Base-by-base conservation (phyloP, 257 asterid genomes). In the Petunia secreta region DNA sequence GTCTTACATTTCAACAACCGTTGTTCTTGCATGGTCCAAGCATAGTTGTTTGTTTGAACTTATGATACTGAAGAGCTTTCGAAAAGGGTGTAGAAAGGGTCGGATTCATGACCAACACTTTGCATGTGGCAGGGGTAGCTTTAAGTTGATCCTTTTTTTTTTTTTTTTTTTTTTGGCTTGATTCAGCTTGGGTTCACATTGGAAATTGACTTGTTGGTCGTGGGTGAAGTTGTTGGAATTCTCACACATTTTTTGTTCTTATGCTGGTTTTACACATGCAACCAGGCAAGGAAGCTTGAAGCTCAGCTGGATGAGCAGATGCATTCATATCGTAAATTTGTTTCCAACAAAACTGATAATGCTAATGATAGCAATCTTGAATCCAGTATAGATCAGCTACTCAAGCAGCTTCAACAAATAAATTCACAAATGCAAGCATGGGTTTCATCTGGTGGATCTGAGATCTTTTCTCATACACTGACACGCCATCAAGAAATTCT, bases 401-500 rank as follows among this genome's bases (percentile, higher is more conserved):
- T 95, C 83, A 95, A 90, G 84, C 98, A 95, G 83, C 98, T 95
- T 80, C 93, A 92, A 82, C 97, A 88, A 85, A 90, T 92, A 65
- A 91, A 93, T 90, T 82, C 87, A 78, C 97, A 93, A 87, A 95
- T 95, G 99, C 99, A 95, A 86, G 90, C 98, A 73, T 95, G 98
- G 99, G 91, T 93, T 84, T 93, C 99, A 81, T 91, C 98, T 15
- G 99, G 98, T 77, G 99, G 99, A 86, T 93, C 97, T 5, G 99
- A 95, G 84, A 93, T 91, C 11, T 93, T 90, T 85, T 95, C 99
- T 81, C 99, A 95, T 78, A 93, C 99, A 59, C 84, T 95, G 90
- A 95, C 97, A 74, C 97, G 99, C 53, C 99, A 95, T 86, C 97
- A 91, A 87, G 98, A 95, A 87, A 95, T 95, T 83, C 94, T 95